Base-by-base conservation (phyloP, 1,284 basidiomycete species). In the Sporisorium scitamineum region DNA sequence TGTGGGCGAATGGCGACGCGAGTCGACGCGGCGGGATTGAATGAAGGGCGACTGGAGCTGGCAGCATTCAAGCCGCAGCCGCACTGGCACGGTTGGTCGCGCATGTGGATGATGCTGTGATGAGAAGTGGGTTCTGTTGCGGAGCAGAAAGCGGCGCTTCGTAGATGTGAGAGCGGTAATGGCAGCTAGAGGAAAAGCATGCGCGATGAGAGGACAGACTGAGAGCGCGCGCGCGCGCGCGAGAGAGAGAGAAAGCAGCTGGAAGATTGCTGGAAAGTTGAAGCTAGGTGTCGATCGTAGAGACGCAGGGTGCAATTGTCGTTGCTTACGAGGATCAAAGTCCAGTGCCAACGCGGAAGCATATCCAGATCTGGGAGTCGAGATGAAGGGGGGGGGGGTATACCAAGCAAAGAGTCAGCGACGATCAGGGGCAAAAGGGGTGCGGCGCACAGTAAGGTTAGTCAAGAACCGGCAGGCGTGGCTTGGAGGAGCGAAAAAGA, bases 51-150 rank as follows among this genome's bases (percentile, higher is more conserved):
- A 34, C 69, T 71, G 5, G 69, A 66, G 60, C 69, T 62, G 47
- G 69, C 61, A 20, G 69, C 63, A 24, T 58, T 47, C n/a, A 53
- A 32, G 24, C 63, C 60, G 48, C 69, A 71, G 53, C 69, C 69
- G 24, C 69, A 71, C 1, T 9, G 47, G 53, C 69, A 71, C 14
- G 22, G 41, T 5, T 32, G 54, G 11, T 71, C 69, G 41, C 52
- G 56, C 67, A 70, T 70, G 31, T 9, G 26, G 34, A 39, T 3
- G 13, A 5, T 22, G 29, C 24, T 10, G 16, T 42, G 41, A 42
- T 20, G n/a, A 10, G 27, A n/a, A n/a, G 14, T 39, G 7, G 13
- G 13, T 8, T 37, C 34, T 37, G 34, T 10, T 37, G 13, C 37
- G n/a, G 39, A 20, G 5, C n/a, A 42, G 39, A 20, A 16, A 39